Evolutionary conservation across 371 early-diverging fungal genomes (phyloP).

Genomic region (Sporodiniella umbellata): DNA sequence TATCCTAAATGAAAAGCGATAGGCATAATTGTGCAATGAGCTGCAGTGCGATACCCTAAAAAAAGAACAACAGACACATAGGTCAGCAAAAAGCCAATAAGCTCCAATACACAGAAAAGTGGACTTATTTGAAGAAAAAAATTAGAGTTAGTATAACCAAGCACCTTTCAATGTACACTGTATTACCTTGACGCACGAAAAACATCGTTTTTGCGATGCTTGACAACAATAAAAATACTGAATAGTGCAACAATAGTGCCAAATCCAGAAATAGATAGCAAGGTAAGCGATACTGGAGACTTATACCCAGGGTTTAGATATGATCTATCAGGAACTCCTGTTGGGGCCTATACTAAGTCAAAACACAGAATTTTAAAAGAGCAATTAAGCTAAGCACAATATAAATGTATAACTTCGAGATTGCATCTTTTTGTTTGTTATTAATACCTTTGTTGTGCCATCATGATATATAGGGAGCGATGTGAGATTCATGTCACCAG

Average conservation of each 20-base stretch:
- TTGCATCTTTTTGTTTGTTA: conserved; percentile 1
- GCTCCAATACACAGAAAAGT: conserved; percentile 51
- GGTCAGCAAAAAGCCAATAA: conserved; percentile 41
- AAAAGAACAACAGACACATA: conserved; percentile 39
- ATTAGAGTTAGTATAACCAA: too few species aligned
- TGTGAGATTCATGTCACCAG: conserved; percentile 44
- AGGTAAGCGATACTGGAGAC: conserved; percentile 39
- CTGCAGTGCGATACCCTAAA: conserved; percentile 20
- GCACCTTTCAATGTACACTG: neutral
- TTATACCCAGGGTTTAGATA: conserved; percentile 37
- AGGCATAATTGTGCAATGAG: conserved; percentile 40
- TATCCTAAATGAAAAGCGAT: conserved; percentile 43
- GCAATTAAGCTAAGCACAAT: neutral
- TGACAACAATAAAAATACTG: conserved; percentile 37
- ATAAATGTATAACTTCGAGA: neutral
- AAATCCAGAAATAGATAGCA: conserved; percentile 39
- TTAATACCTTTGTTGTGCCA: conserved; percentile 31
- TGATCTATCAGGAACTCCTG: conserved; percentile 24
- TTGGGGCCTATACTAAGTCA: conserved; percentile 26
- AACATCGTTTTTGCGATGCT: conserved; percentile 42
- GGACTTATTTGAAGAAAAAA: conserved; percentile 44
- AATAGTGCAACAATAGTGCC: conserved; percentile 32
- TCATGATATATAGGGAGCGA: conserved; percentile 54
- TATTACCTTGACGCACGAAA: conserved; percentile 55
- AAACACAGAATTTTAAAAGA: conserved; percentile 4